Conservation (phyloP, 2,329 filamentous ascomycete genomes). For the Neurospora crassa region DNA sequence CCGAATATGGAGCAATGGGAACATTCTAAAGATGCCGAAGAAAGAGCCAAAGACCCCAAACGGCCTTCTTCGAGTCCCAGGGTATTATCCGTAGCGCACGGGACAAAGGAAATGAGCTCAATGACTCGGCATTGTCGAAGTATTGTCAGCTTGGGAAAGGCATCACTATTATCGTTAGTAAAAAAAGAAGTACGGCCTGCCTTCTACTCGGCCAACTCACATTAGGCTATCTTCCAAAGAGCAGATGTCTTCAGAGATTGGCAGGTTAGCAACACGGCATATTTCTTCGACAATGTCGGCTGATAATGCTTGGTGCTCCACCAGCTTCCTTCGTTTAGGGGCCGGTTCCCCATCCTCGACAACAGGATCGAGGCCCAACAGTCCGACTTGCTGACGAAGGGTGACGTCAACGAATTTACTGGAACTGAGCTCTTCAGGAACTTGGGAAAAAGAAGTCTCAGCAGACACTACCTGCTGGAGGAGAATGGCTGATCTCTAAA, state of each 20-base stretch:
- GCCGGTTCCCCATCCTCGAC: not conserved
- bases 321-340: slow-evolving; percentile 13
- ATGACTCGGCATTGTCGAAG: slow-evolving; percentile 18
- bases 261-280: slow-evolving; percentile 5
- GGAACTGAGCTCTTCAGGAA: slow-evolving; percentile 3
- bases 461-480: slow-evolving; percentile 8
- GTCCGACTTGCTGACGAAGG: slow-evolving; percentile 11
- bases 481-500: slow-evolving; percentile 13
- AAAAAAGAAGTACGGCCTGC: not conserved
- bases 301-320: slow-evolving; percentile 2
- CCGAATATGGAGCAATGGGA: slow-evolving; percentile 10
- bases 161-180: slow-evolving; percentile 1
- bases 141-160: slow-evolving; percentile 15
- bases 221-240: slow-evolving; percentile 1
- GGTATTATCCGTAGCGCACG: slow-evolving; percentile 44
- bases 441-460: not conserved
- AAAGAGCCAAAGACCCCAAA: not conserved
- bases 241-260: slow-evolving; percentile 1
- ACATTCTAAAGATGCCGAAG: slow-evolving; percentile 9
- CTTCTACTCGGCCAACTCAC: slow-evolving; percentile 4
- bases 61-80: slow-evolving; percentile 20
- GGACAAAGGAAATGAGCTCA: slow-evolving; percentile 43
- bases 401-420: slow-evolving; percentile 12
- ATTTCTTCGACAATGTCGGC: slow-evolving; percentile 2
- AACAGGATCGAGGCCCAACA: slow-evolving; percentile 1